Conservation (phyloP, 2,329 filamentous ascomycete genomes). For the Aspergillus caelatus region DNA sequence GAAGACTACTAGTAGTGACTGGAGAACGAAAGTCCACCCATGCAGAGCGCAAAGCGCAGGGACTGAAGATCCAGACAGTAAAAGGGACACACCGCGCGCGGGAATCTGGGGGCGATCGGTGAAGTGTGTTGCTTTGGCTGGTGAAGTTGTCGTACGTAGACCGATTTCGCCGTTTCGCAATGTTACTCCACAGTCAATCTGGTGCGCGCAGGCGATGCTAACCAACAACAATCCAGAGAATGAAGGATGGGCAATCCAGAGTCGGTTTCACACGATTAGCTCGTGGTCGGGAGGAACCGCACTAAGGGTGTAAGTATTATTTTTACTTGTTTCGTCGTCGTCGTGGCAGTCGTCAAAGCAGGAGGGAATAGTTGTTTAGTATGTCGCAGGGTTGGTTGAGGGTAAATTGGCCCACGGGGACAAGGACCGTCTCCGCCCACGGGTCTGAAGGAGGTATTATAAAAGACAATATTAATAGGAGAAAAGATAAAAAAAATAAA, state of each 20-base stretch:
- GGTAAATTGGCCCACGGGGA: slow-evolving; percentile 16
- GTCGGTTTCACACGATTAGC: slow-evolving; percentile 22
- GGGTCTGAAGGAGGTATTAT: slow-evolving; percentile 6
- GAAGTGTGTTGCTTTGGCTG: slow-evolving; percentile 2
- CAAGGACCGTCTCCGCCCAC: slow-evolving; percentile 10
- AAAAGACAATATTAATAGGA: slow-evolving; percentile 1
- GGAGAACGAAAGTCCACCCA: slow-evolving; percentile 4
- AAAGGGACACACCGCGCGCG: slow-evolving; percentile 1
- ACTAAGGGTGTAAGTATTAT: slow-evolving; percentile 1
- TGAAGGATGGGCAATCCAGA: slow-evolving; percentile 7
- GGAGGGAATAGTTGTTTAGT: slow-evolving; percentile 6
- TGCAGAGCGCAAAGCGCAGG: slow-evolving; percentile 13
- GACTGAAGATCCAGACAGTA: slow-evolving; percentile 6
- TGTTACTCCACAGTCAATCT: slow-evolving; percentile 21
- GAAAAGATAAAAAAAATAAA: neutral
- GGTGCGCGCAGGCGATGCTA: slow-evolving; percentile 12
- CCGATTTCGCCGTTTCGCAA: slow-evolving; percentile 18
- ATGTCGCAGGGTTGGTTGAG: slow-evolving; percentile 11
- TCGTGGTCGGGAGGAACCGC: slow-evolving; percentile 15
- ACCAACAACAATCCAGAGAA: slow-evolving; percentile 12
- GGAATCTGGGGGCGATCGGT: slow-evolving; percentile 5
- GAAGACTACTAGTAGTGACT: slow-evolving; percentile 3
- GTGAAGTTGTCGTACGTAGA: slow-evolving; percentile 14
- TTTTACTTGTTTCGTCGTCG: slow-evolving; percentile 15
- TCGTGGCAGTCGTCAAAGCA: slow-evolving; percentile 16